Percentiles rank a stretch among this genome's conserved stretches.
These are phyloP conservation scores for Didymella pomorum DNA, from an alignment of 2,329 filamentous ascomycete genomes.

Conservation along the genomic window DNA sequence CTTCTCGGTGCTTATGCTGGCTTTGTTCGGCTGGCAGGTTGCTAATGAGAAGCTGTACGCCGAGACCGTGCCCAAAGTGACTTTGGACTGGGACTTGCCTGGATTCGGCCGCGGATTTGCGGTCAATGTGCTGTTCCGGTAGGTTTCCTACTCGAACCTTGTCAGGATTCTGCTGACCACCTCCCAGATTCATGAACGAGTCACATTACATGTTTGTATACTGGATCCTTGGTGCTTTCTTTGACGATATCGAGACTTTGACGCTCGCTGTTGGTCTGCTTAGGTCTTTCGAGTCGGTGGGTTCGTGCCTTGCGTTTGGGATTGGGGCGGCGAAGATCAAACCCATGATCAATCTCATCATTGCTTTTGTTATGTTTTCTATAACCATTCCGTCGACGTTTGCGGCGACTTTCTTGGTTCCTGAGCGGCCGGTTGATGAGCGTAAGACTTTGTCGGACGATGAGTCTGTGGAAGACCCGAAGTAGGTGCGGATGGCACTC, in stretches of 20 bases:
- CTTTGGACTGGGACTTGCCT: background rate
- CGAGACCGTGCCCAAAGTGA: background rate
- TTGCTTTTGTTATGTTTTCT: background rate
- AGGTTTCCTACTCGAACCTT: no score
- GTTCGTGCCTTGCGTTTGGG: background rate
- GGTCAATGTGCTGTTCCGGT: background rate
- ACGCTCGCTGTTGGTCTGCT: background rate
- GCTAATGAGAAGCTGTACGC: background rate
- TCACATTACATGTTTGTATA: background rate
- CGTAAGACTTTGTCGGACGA: background rate
- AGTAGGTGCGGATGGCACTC: background rate
- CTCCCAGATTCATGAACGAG: background rate
- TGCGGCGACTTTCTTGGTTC: background rate
- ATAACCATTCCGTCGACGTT: background rate
- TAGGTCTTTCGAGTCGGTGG: background rate
- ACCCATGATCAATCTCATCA: background rate
- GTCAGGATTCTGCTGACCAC: background rate
- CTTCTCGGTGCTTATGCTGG: conserved; percentile 42
- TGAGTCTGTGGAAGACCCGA: background rate
- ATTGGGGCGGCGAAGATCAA: background rate
- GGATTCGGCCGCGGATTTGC: background rate
- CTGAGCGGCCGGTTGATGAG: background rate
- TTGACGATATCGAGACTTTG: background rate
- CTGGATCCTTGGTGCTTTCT: background rate
- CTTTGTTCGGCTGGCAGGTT: background rate